Evolutionary conservation across 2,329 filamentous ascomycete species (phyloP).

Genomic region (Colletotrichum tanaceti): DNA sequence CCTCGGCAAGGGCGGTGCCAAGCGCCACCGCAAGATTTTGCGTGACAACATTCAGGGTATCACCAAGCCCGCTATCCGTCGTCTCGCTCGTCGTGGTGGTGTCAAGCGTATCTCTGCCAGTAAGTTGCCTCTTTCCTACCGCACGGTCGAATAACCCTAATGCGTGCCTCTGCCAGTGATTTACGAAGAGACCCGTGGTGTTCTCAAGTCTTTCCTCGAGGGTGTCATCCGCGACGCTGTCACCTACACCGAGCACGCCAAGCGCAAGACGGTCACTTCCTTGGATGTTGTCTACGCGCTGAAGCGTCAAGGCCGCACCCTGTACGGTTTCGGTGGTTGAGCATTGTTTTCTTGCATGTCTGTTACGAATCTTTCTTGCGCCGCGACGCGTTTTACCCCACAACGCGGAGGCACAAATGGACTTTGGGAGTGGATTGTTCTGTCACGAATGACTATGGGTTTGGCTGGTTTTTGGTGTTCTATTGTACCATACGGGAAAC

Average conservation of each 20-base stretch:
- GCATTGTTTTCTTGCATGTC: constrained; percentile 47
- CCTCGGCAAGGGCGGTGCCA: constrained; percentile 97
- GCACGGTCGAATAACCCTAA: constrained; percentile 26
- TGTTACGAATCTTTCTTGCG: constrained; percentile 52
- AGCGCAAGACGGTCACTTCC: constrained; percentile 82
- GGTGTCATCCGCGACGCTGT: constrained; percentile 81
- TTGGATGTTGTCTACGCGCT: constrained; percentile 76
- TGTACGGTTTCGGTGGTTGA: constrained; percentile 93
- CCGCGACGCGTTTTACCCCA: constrained; percentile 38
- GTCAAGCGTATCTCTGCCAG: constrained; percentile 99
- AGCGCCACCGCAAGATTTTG: constrained; percentile 99
- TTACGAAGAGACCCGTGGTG: constrained; percentile 82
- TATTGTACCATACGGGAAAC: constrained; percentile 57
- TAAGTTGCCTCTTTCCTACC: constrained; percentile 55
- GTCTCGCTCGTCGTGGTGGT: constrained; percentile 98
- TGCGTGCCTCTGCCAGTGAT: constrained; percentile 64
- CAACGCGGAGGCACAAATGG: constrained; percentile 34
- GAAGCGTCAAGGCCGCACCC: constrained; percentile 78
- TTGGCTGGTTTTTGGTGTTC: constrained; percentile 58
- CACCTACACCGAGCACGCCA: constrained; percentile 84
- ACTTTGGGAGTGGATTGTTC: constrained; percentile 51
- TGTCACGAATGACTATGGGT: constrained; percentile 56
- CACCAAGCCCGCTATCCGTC: constrained; percentile 97
- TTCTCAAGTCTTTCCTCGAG: constrained; percentile 83
- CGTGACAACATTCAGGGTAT: constrained; percentile 99